These are phyloP conservation scores for Cicer bijugum DNA, from an alignment of 306 rosid species.

Conservation along the genomic window DNA sequence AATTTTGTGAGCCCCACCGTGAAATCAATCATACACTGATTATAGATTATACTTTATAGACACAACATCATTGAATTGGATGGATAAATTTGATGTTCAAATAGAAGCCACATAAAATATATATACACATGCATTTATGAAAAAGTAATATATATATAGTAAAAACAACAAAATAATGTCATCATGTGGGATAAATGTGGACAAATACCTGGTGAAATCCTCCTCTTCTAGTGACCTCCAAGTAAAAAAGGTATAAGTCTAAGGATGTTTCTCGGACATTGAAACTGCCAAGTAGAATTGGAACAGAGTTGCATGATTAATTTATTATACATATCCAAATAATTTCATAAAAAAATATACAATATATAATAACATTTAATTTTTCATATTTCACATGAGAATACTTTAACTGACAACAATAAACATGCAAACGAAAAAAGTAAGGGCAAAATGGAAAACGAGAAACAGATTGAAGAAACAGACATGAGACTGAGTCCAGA, in stretches of 20 bases:
- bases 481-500: not conserved
- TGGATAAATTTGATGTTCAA: constrained; percentile 8
- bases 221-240: constrained; percentile 59
- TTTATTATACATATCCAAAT: not conserved
- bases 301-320: not conserved
- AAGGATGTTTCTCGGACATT: constrained; percentile 47
- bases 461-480: not conserved
- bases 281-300: constrained; percentile 40
- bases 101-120: not conserved
- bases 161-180: not conserved
- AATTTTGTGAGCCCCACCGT: too few relatives aligned
- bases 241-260: constrained; percentile 54
- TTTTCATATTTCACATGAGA: constrained; percentile 10
- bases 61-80: not conserved
- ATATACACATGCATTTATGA: not conserved
- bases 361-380: not conserved
- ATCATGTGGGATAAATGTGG: constrained; percentile 2
- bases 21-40: too few relatives aligned
- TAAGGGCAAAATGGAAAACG: not conserved
- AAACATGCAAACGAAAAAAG: not conserved
- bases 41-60: not conserved
- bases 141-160: constrained; percentile 2
- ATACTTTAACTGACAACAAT: too few relatives aligned
- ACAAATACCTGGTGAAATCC: constrained; percentile 53
- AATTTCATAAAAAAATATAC: not conserved